Percentiles rank a stretch among this genome's conserved stretches.
Evolutionary conservation across 2,329 filamentous ascomycete species (phyloP).

Genomic region (Colletotrichum plurivorum): DNA sequence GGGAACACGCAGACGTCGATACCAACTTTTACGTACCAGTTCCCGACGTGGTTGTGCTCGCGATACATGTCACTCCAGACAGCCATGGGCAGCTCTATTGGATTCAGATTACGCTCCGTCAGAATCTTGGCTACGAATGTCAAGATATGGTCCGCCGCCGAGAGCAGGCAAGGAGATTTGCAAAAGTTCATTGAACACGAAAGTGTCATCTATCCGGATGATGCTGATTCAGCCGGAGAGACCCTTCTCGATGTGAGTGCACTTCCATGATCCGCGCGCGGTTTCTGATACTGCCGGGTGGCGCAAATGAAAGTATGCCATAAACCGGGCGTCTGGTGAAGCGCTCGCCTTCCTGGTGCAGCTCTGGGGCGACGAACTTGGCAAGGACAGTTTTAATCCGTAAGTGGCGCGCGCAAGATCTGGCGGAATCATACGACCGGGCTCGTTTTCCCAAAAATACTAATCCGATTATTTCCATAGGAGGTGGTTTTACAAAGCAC

Average conservation of each 20-base stretch:
- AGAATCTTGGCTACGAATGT: fast-evolving
- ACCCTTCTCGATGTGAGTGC: background rate
- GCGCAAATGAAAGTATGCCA: background rate
- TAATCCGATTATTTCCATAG: background rate
- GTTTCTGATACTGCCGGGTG: background rate
- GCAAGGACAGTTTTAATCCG: background rate
- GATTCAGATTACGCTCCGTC: background rate
- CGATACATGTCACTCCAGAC: background rate
- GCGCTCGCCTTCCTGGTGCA: fast-evolving
- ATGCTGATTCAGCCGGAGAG: background rate
- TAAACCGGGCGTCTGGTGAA: fast-evolving
- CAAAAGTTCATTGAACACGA: background rate
- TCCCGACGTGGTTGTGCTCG: conserved; percentile 16
- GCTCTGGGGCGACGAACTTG: background rate
- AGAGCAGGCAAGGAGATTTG: fast-evolving
- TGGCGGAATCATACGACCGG: no score
- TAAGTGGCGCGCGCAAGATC: background rate
- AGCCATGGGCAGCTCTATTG: background rate
- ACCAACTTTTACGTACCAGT: background rate
- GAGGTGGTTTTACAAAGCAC: background rate
- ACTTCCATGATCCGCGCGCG: background rate
- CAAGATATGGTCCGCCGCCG: fast-evolving
- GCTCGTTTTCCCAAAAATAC: background rate
- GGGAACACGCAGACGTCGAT: background rate
- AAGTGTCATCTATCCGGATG: background rate